Conservation (phyloP, 2,329 filamentous ascomycete genomes). For the Pezicula neosporulosa region DNA sequence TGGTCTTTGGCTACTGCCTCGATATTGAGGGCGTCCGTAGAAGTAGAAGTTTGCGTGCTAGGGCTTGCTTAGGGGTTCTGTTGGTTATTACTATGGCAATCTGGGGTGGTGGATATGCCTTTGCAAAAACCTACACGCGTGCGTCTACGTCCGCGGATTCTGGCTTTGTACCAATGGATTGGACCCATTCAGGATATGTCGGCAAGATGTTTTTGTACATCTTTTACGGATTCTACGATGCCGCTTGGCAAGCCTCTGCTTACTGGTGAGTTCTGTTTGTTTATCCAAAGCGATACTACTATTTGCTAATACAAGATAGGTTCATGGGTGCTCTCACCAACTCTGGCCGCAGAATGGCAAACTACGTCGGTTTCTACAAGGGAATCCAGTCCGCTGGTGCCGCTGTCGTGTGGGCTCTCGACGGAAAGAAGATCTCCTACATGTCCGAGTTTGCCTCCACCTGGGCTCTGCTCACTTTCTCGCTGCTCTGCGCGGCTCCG, state of each 20-base stretch:
- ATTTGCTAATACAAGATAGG: constrained; percentile 38
- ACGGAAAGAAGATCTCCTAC: constrained; percentile 59
- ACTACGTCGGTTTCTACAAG: constrained; percentile 89
- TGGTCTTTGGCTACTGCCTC: constrained; percentile 68
- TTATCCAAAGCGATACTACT: neutral
- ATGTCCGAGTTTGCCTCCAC: constrained; percentile 69
- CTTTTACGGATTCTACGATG: constrained; percentile 87
- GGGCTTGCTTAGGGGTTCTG: constrained; percentile 56
- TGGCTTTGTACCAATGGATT: constrained; percentile 46
- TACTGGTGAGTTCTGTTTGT: constrained; percentile 64
- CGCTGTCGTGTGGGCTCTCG: constrained; percentile 71
- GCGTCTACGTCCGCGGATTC: constrained; percentile 19
- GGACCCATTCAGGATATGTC: constrained; percentile 63
- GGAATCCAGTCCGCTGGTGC: constrained; percentile 85
- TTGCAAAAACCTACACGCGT: constrained; percentile 62
- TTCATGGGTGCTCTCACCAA: constrained; percentile 93
- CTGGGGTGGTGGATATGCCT: constrained; percentile 82
- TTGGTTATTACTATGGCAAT: constrained; percentile 70
- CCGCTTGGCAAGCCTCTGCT: constrained; percentile 82
- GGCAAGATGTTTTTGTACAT: constrained; percentile 88
- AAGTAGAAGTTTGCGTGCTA: constrained; percentile 66
- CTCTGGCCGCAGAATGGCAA: constrained; percentile 86
- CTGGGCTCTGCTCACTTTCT: constrained; percentile 75
- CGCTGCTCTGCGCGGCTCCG: constrained; percentile 72
- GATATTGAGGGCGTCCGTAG: constrained; percentile 60